A percentile compares a stretch with the other conserved stretches of the same genome.
Conservation (phyloP, 805 yeast genomes). For the Teunomyces stri region DNA sequence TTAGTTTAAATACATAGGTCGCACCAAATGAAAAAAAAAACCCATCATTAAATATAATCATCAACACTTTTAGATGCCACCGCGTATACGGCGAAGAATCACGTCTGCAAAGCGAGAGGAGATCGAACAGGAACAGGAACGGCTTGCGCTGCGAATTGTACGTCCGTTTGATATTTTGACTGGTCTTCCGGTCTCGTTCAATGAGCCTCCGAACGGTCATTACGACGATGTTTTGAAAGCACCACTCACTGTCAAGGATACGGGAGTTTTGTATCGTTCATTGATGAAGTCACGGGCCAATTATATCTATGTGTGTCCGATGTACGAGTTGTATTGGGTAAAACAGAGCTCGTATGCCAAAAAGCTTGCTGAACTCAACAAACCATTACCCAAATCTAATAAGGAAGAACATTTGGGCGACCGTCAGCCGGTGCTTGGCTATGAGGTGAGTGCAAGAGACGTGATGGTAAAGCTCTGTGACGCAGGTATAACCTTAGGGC, state of each 20-base stretch:
- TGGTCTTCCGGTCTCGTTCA: slow-evolving; percentile 64
- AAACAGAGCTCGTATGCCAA: slow-evolving; percentile 59
- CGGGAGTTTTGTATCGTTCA: slow-evolving; percentile 70
- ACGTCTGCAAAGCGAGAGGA: slow-evolving; percentile 41
- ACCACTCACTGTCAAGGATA: slow-evolving; percentile 69
- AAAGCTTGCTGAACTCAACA: slow-evolving; percentile 37
- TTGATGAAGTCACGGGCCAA: slow-evolving; percentile 66
- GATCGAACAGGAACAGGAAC: slow-evolving; percentile 40
- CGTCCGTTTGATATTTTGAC: slow-evolving; percentile 67
- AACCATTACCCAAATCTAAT: slow-evolving; percentile 30
- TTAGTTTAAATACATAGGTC: slow-evolving; percentile 14
- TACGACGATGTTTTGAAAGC: slow-evolving; percentile 51
- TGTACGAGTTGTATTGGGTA: slow-evolving; percentile 81
- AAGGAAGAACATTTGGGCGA: slow-evolving; percentile 18
- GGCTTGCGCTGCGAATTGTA: slow-evolving; percentile 33
- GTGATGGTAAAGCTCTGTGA: slow-evolving; percentile 88
- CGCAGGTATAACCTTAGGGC: slow-evolving; percentile 69
- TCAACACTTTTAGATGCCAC: slow-evolving; percentile 28
- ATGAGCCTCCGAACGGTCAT: slow-evolving; percentile 59
- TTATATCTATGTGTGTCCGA: slow-evolving; percentile 56
- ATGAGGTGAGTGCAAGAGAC: slow-evolving; percentile 62
- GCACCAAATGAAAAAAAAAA: background rate
- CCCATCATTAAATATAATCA: background rate
- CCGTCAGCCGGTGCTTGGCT: slow-evolving; percentile 34
- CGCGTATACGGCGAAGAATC: slow-evolving; percentile 44